phyloP scores from a whole-genome alignment of 768 basidiomycete genomes.

The Lactarius sp. region DNA sequence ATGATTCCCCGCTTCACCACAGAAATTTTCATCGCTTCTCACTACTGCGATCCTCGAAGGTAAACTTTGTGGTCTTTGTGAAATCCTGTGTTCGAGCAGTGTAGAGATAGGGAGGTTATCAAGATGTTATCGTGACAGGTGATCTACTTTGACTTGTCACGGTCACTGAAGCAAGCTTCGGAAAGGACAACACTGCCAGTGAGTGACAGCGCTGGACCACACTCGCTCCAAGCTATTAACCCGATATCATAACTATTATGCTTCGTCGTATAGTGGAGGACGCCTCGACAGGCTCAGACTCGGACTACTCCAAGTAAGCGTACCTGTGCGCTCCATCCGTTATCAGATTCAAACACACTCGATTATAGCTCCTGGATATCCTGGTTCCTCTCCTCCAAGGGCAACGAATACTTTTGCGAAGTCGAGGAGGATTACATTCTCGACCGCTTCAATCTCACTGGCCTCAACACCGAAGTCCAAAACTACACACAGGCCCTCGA shows the following conservation, averaged over 20 bases:
- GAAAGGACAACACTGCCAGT: conserved; percentile 7
- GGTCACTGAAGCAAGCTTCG: background rate
- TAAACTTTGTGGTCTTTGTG: too few species aligned
- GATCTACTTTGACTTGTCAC: conserved; percentile 5
- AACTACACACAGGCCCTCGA: conserved; percentile 94
- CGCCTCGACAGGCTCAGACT: conserved; percentile 88
- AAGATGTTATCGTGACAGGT: background rate
- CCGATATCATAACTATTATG: conserved; percentile 27
- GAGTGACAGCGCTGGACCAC: conserved; percentile 11
- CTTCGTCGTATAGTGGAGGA: conserved; percentile 64
- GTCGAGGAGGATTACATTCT: conserved; percentile 99
- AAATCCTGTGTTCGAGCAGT: background rate
- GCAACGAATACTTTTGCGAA: conserved; percentile 99
- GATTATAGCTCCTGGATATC: conserved; percentile 75
- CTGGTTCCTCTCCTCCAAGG: conserved; percentile 95
- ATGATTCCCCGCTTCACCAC: too few species aligned
- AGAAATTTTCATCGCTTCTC: background rate
- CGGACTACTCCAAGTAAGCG: conserved; percentile 89
- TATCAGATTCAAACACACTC: conserved; percentile 17
- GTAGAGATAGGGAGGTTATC: background rate
- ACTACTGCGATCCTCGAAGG: background rate
- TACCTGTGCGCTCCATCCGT: background rate
- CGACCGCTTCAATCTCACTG: conserved; percentile 97
- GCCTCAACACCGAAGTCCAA: conserved; percentile 91
- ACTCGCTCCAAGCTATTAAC: conserved; percentile 1